Evolutionary conservation across 176 grass and related monocot genomes (phyloP), one percentile per base, ranked within the genome.

Genomic region (Carex myosuroides): DNA sequence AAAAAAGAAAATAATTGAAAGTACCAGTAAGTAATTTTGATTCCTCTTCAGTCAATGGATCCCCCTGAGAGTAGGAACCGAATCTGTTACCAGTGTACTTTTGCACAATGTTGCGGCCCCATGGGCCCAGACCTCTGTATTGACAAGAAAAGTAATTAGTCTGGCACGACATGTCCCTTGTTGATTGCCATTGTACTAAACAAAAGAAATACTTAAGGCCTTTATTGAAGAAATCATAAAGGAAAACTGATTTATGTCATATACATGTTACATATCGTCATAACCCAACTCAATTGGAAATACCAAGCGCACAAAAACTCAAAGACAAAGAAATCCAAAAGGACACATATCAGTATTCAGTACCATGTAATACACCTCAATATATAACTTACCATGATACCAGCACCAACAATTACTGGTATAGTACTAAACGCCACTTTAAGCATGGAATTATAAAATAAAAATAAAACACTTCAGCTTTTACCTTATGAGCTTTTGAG

Each of bases 401-500:
- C 63, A 65, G 26, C 63, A 73, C 39, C 17, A 50, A 50, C 12
- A 1, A 35, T 48, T 18, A 73, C 18, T 48, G n/a, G 17, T 33
- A 16, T 33, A 68, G 2, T 75, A 21, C 8, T 8, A 75, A 75
- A 21, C 20, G 13, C 44, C 46, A 75, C 21, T 53, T 29, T 46
- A 26, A 26, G 44, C 46, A 74, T 53, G 14, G 16, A 20, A 44
- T 6, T 32, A 69, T 35, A 69, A 85, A 21, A 10, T 44, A 44
- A 44, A 44, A 50, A 50, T 11, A 50, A 16, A 29, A 13, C 33
- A 5, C 2, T 7, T 14, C 52, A 81, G 59, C 37, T 16, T 61
- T 73, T 63, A 90, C 84, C 85, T 78, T 33, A 90, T 14, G 35
- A 90, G n/a, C 66, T 90, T 90, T 80, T 86, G 84, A 86, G 84